A percentile compares a stretch with the other conserved stretches of the same genome.
Conservation (phyloP, 2,329 filamentous ascomycete genomes). For the Gaeumannomyces sp. region DNA sequence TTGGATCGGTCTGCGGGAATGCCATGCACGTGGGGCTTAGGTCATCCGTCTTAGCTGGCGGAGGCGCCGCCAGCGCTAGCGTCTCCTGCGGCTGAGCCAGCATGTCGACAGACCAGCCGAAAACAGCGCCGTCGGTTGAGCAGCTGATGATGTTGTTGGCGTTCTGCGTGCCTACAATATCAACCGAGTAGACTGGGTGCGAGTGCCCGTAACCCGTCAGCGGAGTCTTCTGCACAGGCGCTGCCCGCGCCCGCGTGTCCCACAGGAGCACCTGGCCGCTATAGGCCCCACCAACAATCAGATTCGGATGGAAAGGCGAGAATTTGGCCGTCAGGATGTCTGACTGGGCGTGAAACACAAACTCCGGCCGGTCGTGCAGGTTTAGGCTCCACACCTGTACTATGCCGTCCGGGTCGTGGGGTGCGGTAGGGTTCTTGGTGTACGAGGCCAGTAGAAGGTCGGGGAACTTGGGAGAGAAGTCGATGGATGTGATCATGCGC, state of each 20-base stretch:
- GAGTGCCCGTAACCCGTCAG: slow-evolving; percentile 92
- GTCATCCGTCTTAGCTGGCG: slow-evolving; percentile 86
- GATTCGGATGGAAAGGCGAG: slow-evolving; percentile 95
- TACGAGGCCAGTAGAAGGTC: slow-evolving; percentile 92
- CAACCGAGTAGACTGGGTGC: slow-evolving; percentile 90
- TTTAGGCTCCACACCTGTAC: slow-evolving; percentile 97
- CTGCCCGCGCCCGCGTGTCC: slow-evolving; percentile 87
- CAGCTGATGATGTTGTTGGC: slow-evolving; percentile 98
- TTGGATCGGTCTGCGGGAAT: slow-evolving; percentile 91
- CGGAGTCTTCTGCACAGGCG: slow-evolving; percentile 91
- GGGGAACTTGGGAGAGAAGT: slow-evolving; percentile 92
- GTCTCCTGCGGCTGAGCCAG: slow-evolving; percentile 94
- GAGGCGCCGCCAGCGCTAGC: slow-evolving; percentile 78
- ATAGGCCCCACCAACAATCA: slow-evolving; percentile 94
- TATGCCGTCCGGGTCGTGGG: slow-evolving; percentile 86
- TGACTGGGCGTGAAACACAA: slow-evolving; percentile 92
- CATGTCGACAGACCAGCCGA: slow-evolving; percentile 97
- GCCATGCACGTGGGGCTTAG: slow-evolving; percentile 90
- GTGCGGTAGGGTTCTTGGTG: slow-evolving; percentile 93
- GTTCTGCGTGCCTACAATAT: slow-evolving; percentile 96
- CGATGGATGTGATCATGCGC: slow-evolving; percentile 90
- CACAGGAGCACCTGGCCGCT: slow-evolving; percentile 93
- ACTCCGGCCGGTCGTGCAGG: slow-evolving; percentile 89
- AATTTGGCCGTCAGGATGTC: slow-evolving; percentile 95
- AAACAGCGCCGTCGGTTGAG: slow-evolving; percentile 93